These are phyloP conservation scores for Tuber melanosporum DNA, from an alignment of 495 filamentous ascomycete genomes.

Conservation along the genomic window DNA sequence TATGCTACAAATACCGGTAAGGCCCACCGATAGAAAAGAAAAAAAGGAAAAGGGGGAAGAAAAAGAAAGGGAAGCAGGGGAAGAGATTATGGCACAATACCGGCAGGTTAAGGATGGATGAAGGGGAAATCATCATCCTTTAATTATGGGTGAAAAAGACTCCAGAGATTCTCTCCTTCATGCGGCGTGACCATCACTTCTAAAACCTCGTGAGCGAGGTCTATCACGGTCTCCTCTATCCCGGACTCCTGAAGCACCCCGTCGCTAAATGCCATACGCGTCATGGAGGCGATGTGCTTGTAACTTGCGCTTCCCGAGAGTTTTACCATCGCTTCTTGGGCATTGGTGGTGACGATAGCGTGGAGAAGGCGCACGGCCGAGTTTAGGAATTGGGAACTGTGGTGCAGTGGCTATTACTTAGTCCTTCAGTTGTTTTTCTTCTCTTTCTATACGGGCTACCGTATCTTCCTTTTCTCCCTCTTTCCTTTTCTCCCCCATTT, in stretches of 20 bases:
- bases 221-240: slow-evolving; percentile 60
- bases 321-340: slow-evolving; percentile 51
- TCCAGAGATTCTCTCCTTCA: slow-evolving; percentile 60
- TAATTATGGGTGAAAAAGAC: slow-evolving; percentile 46
- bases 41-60: neutral
- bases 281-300: slow-evolving; percentile 60
- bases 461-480: neutral
- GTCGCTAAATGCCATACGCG: slow-evolving; percentile 62
- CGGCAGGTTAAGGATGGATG: neutral
- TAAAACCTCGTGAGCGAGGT: slow-evolving; percentile 59
- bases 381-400: slow-evolving; percentile 53
- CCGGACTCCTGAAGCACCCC: slow-evolving; percentile 56
- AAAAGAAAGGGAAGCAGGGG: neutral
- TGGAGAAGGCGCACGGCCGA: slow-evolving; percentile 56
- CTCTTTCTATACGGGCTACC: neutral
- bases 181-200: slow-evolving; percentile 62
- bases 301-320: slow-evolving; percentile 52
- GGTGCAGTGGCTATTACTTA: neutral
- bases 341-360: slow-evolving; percentile 51
- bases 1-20: neutral
- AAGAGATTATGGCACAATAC: neutral
- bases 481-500: slow-evolving; percentile 6
- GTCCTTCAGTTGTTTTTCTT: neutral
- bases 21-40: neutral
- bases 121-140: neutral